Evolutionary conservation across 441 rosid species (phyloP).

Genomic region (Gossypium gossypioides): DNA sequence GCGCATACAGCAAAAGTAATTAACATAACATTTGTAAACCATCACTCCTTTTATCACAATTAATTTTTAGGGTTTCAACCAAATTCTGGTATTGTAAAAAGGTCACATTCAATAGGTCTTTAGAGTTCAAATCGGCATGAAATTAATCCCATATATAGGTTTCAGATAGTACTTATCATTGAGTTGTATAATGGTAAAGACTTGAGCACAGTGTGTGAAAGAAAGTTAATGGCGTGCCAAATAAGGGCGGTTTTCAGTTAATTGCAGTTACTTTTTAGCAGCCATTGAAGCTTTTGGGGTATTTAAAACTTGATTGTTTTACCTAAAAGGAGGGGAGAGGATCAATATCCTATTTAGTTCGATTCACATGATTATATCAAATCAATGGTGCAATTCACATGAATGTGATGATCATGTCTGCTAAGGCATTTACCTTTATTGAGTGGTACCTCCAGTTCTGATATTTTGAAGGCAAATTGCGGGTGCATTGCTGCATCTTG

Average conservation of each 20-base stretch:
- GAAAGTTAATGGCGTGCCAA: not conserved
- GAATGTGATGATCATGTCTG: not conserved
- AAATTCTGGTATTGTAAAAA: not conserved
- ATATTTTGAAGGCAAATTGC: not conserved
- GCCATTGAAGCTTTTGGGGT: not conserved
- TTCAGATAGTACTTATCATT: not conserved
- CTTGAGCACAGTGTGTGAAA: not conserved
- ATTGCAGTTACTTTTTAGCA: not conserved
- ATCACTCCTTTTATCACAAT: not conserved
- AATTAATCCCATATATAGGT: not conserved
- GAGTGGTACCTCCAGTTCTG: not conserved
- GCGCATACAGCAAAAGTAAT: not conserved
- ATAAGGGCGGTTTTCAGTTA: not conserved
- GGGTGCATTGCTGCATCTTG: not conserved
- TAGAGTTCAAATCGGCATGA: not conserved
- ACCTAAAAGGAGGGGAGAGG: not conserved
- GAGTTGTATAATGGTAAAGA: not conserved
- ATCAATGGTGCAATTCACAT: conserved; percentile 1
- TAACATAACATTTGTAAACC: not conserved
- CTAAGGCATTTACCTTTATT: not conserved
- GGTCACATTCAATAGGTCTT: not conserved
- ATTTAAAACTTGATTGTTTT: not conserved
- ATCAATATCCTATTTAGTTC: not conserved
- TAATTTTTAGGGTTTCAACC: not conserved
- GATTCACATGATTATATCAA: not conserved